Percentiles rank a stretch among this genome's conserved stretches.
These are phyloP conservation scores for Isabelozyma pseudorhagii DNA, from an alignment of 805 yeast species.

Conservation along the genomic window DNA sequence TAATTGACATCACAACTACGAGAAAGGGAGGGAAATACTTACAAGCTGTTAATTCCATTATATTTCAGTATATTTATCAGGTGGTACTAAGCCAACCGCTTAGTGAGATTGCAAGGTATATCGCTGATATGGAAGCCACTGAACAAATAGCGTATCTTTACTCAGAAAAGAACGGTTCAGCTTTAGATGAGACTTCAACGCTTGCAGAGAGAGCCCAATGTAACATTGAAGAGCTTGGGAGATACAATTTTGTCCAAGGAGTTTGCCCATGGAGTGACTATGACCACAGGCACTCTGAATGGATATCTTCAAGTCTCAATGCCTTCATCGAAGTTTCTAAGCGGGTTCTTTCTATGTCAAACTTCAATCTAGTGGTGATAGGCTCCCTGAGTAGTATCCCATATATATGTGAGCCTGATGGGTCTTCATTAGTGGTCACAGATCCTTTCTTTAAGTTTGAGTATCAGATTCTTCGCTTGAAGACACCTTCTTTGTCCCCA, in stretches of 20 bases:
- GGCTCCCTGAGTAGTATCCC: not conserved
- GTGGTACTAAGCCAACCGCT: not conserved
- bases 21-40: conserved; percentile 41
- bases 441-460: not conserved
- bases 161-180: conserved; percentile 29
- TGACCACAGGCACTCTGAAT: conserved; percentile 30
- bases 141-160: conserved; percentile 42
- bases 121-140: conserved; percentile 48
- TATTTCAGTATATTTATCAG: conserved; percentile 28
- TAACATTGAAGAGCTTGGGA: conserved; percentile 23
- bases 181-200: conserved; percentile 48
- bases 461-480: not conserved
- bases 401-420: not conserved
- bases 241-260: conserved; percentile 44
- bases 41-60: conserved; percentile 23
- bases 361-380: conserved; percentile 27
- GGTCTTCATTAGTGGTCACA: not conserved
- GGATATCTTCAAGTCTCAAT: not conserved
- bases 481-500: conserved; percentile 19
- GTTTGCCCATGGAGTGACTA: conserved; percentile 41
- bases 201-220: conserved; percentile 38
- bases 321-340: conserved; percentile 31
- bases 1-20: conserved; percentile 51
- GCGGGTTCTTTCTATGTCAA: conserved; percentile 19
- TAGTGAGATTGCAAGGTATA: conserved; percentile 30